A percentile compares a stretch with the other conserved stretches of the same genome.
phyloP scores from a whole-genome alignment of 108 stramenopile genomes.

The Cylindrotheca closterium region DNA sequence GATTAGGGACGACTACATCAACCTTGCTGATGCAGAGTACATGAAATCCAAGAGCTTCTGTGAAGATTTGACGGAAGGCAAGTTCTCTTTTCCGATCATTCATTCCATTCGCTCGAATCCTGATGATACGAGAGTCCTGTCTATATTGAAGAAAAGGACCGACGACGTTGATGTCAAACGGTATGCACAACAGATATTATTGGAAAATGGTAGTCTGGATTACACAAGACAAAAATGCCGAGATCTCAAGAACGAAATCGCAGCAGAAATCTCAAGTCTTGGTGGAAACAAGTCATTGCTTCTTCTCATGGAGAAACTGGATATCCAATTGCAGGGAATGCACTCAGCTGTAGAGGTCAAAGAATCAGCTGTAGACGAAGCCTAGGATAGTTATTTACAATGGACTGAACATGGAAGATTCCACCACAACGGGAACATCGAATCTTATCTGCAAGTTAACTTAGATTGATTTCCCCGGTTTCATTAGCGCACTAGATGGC shows the following conservation, averaged over 20 bases:
- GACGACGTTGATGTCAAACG: conserved; percentile 89
- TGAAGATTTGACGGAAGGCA: conserved; percentile 97
- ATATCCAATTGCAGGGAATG: conserved; percentile 65
- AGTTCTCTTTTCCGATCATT: conserved; percentile 93
- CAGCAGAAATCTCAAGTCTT: conserved; percentile 53
- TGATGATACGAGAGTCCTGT: conserved; percentile 63
- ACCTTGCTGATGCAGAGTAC: conserved; percentile 91
- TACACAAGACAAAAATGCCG: conserved; percentile 75
- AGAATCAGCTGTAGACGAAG: conserved; percentile 11
- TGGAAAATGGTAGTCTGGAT: conserved; percentile 69
- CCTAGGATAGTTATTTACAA: too few relatives aligned
- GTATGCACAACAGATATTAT: conserved; percentile 78
- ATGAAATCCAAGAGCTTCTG: conserved; percentile 94
- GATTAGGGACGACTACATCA: conserved; percentile 95
- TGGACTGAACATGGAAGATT: too few relatives aligned
- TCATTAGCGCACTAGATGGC: neutral
- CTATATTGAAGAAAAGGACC: conserved; percentile 92
- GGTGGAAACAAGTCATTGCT: conserved; percentile 77
- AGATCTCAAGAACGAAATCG: conserved; percentile 53
- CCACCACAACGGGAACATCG: too few relatives aligned
- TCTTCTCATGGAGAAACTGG: conserved; percentile 61
- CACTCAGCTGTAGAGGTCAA: conserved; percentile 4
- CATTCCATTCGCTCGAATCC: conserved; percentile 53
- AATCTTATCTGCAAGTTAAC: too few relatives aligned
- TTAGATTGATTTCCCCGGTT: neutral